Base-by-base conservation (phyloP, 1,139 yeast species). In the Petasospora rhodanensis region DNA sequence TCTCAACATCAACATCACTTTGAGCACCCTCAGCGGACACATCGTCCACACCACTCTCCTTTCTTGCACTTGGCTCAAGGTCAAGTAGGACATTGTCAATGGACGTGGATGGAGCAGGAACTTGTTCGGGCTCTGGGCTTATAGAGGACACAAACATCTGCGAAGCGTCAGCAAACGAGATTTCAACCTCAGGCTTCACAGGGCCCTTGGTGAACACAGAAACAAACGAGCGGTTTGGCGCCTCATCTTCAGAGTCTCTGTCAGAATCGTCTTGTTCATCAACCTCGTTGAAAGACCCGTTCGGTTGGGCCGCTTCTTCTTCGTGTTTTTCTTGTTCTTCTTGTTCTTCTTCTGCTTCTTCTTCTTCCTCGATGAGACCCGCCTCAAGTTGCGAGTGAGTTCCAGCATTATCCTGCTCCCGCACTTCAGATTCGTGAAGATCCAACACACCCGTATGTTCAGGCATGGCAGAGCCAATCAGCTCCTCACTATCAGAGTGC, bases 161-260 rank as follows among this genome's bases (percentile, higher is more conserved):
- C 0, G 49, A 43, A 8, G 35, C 31, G 14, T 42, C 40, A 9
- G 38, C 40, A 31, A 43, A 38, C 2, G 50, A 37, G n/a, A 42
- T 6, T 2, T 16, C 11, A 5, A 16, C 7, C 1, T 17, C 10
- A 0, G 29, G 20, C n/a, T 19, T 24, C 2, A 21, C 16, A 3
- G 35, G 20, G 7, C 22, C 24, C 1, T 13, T 13, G 14, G 29
- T 32, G 26, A 39, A 38, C 19, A 46, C 43, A 4, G 46, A 43
- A 1, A 44, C 47, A 26, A 45, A 43, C 7, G 50, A 38, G 2
- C 30, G 19, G 12, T 29, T 18, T 4, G 7, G 20, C 3, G 26
- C 38, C 3, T 28, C 31, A 6, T 24, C 30, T 9, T 38, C 37
- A 25, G 18, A n/a, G 10, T 18, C 28, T 4, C 8, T 5, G 14